Conservation (phyloP, 2,329 filamentous ascomycete species). For the Claviceps quebecensis region DNA sequence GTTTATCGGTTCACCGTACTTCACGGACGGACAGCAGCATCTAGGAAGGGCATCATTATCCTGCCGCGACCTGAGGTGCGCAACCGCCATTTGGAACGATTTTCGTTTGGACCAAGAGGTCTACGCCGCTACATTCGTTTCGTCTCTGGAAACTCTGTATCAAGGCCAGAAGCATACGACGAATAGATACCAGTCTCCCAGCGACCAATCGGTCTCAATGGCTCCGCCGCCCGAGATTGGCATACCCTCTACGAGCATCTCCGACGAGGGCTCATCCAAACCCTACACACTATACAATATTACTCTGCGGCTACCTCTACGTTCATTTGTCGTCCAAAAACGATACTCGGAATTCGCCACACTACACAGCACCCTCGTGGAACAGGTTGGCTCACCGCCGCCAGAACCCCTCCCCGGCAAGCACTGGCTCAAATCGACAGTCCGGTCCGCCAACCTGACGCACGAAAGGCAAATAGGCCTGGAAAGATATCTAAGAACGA, state of each 20-base stretch:
- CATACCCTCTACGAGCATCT: slow-evolving; percentile 50
- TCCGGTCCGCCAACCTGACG: slow-evolving; percentile 54
- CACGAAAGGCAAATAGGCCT: slow-evolving; percentile 55
- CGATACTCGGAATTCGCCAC: slow-evolving; percentile 68
- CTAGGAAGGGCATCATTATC: not conserved
- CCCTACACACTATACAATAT: slow-evolving; percentile 69
- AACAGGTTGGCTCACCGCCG: slow-evolving; percentile 47
- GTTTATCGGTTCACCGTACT: not conserved
- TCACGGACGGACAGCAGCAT: not conserved
- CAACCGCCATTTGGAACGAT: not conserved
- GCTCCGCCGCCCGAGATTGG: slow-evolving; percentile 52
- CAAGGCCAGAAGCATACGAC: not conserved
- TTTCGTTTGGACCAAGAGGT: too few species aligned
- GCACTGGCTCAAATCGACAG: slow-evolving; percentile 63
- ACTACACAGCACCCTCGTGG: slow-evolving; percentile 49
- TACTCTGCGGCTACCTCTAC: slow-evolving; percentile 59
- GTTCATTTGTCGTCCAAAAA: slow-evolving; percentile 63
- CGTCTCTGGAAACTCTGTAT: not conserved
- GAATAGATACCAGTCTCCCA: not conserved
- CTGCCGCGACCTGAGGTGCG: not conserved
- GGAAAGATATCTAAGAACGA: slow-evolving; percentile 57
- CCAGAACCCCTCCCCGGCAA: slow-evolving; percentile 57
- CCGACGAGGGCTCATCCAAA: slow-evolving; percentile 39
- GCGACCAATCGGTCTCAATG: slow-evolving; percentile 27
- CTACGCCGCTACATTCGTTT: not conserved